Evolutionary conservation across 805 yeast species (phyloP).

Genomic region (Candida sphagnicola): DNA sequence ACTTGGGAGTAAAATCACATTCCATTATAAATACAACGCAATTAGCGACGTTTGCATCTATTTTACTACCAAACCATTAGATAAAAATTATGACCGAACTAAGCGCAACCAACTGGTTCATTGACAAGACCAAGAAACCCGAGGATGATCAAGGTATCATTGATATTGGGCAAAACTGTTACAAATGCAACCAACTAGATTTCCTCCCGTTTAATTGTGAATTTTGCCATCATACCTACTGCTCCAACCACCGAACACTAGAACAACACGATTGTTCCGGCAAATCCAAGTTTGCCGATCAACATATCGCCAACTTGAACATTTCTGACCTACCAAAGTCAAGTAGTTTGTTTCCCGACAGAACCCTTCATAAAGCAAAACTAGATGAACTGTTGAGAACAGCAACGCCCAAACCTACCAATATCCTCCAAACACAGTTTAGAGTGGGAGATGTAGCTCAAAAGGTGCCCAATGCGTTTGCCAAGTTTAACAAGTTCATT

Average conservation of each 20-base stretch:
- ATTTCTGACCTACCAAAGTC: conserved; percentile 29
- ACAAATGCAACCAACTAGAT: conserved; percentile 49
- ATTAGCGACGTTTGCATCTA: background rate
- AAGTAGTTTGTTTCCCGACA: conserved; percentile 48
- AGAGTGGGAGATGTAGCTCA: conserved; percentile 25
- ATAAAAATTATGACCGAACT: background rate
- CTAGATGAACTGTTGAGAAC: conserved; percentile 23
- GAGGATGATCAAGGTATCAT: conserved; percentile 35
- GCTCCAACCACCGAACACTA: conserved; percentile 45
- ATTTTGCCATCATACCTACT: conserved; percentile 41
- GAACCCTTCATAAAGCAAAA: conserved; percentile 36
- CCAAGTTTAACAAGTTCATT: conserved; percentile 24
- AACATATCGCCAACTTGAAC: background rate
- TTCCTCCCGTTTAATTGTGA: conserved; percentile 57
- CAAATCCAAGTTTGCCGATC: conserved; percentile 6
- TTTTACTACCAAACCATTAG: background rate
- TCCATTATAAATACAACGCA: background rate
- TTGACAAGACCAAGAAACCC: conserved; percentile 17
- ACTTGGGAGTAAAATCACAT: background rate
- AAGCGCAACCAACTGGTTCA: conserved; percentile 12
- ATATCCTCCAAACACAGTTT: conserved; percentile 17
- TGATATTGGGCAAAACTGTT: conserved; percentile 58
- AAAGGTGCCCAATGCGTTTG: conserved; percentile 19
- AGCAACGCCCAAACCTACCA: conserved; percentile 18
- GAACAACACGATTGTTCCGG: conserved; percentile 31